Conservation (phyloP, 192 early-diverging fungal species). For the Entomortierella chlamydospora region DNA sequence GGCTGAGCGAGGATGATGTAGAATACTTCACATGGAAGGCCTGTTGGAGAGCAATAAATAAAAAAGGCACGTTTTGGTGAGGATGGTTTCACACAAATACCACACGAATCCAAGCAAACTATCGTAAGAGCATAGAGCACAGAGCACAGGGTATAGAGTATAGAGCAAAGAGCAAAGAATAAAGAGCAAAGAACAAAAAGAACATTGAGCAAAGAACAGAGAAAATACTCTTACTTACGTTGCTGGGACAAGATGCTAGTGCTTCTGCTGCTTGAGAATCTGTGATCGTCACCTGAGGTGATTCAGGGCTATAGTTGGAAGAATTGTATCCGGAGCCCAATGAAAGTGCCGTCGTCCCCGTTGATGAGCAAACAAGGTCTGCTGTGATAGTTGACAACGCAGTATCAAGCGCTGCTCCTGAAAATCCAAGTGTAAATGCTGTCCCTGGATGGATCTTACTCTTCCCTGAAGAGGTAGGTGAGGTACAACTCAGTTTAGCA, state of each 20-base stretch:
- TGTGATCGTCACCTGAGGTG: conserved; percentile 7
- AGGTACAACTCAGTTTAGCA: conserved; percentile 18
- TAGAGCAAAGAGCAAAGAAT: too few relatives aligned
- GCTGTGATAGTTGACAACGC: conserved; percentile 2
- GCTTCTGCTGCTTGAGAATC: conserved; percentile 6
- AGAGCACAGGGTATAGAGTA: too few relatives aligned
- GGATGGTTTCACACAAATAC: background rate
- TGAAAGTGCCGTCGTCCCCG: background rate
- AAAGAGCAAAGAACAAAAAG: background rate
- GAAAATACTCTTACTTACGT: conserved; percentile 36
- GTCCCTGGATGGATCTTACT: conserved; percentile 3
- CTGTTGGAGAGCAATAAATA: background rate
- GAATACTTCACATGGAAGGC: conserved; percentile 15
- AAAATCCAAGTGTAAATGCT: conserved; percentile 16
- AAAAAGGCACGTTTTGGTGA: too few relatives aligned
- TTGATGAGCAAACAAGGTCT: conserved; percentile 26
- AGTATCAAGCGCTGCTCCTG: background rate
- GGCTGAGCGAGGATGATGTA: background rate
- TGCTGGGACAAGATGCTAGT: conserved; percentile 16
- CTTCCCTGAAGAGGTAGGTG: background rate
- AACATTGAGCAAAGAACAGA: background rate
- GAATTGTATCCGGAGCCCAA: conserved; percentile 3
- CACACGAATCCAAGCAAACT: too few relatives aligned
- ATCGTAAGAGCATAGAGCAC: too few relatives aligned
- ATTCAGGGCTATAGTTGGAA: background rate